Conservation (phyloP, 1,284 basidiomycete genomes). For the Calocybe gambosa region DNA sequence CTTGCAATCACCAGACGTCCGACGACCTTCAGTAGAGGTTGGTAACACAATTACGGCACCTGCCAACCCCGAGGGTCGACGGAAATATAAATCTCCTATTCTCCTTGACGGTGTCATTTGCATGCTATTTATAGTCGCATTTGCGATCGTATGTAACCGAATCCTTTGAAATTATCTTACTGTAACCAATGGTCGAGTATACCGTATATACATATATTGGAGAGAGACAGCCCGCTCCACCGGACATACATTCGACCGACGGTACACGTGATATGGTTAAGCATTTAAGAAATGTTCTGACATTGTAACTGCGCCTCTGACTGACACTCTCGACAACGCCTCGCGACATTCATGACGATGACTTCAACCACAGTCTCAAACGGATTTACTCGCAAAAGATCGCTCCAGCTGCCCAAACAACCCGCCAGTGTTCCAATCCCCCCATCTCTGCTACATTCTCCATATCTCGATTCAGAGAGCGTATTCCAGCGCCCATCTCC, state of each 20-base stretch:
- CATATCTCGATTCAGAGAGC: conserved; percentile 42
- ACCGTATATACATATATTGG: neutral
- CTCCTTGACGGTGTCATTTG: conserved; percentile 61
- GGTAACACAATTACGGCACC: neutral
- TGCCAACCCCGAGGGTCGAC: conserved; percentile 4
- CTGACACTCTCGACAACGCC: too few relatives aligned
- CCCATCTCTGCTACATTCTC: conserved; percentile 48
- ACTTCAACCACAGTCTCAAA: neutral
- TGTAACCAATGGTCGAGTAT: neutral
- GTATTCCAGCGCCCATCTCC: conserved; percentile 36
- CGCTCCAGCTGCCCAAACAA: conserved; percentile 23
- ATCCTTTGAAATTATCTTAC: conserved; percentile 32
- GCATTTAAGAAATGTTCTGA: too few relatives aligned
- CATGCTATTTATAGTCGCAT: conserved; percentile 55
- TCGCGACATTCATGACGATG: neutral
- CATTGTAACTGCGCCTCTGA: too few relatives aligned
- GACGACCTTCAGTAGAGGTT: neutral
- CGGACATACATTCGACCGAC: too few relatives aligned
- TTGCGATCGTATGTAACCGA: conserved; percentile 56
- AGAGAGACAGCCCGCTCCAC: too few relatives aligned
- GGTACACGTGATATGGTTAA: too few relatives aligned
- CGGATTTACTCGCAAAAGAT: conserved; percentile 16
- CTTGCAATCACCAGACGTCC: neutral
- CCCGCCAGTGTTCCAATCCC: conserved; percentile 41
- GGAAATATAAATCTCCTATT: conserved; percentile 14